Evolutionary conservation across 202 grass and related monocot species (phyloP).

Genomic region (Cymbopogon flexuosus): DNA sequence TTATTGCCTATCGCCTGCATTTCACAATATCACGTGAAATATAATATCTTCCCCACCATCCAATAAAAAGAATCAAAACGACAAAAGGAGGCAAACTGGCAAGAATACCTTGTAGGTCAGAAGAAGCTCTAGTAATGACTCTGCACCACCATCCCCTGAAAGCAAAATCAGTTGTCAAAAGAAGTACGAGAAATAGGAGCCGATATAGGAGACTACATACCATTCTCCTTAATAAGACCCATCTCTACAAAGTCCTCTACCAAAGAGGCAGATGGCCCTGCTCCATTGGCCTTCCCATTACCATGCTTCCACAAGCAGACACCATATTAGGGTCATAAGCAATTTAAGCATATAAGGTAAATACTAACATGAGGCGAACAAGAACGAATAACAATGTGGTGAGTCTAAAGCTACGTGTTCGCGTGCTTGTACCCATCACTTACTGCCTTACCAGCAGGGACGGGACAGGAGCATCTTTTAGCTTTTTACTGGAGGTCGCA

Average conservation of each 20-base stretch:
- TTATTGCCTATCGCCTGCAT: conserved; percentile 41
- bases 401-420: neutral
- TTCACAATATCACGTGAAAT: conserved; percentile 6
- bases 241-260: conserved; percentile 47
- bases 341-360: neutral
- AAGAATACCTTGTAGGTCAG: conserved; percentile 50
- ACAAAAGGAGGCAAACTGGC: neutral
- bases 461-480: neutral
- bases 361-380: neutral
- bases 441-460: conserved; percentile 2
- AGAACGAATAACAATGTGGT: neutral
- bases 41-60: neutral
- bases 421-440: neutral
- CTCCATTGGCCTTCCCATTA: conserved; percentile 18
- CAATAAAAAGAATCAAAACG: neutral
- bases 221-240: conserved; percentile 59
- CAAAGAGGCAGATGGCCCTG: conserved; percentile 27
- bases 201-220: conserved; percentile 1
- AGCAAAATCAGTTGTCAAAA: neutral
- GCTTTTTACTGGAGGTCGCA: neutral
- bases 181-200: neutral
- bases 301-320: conserved; percentile 18
- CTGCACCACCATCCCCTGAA: conserved; percentile 43
- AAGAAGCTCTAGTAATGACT: conserved; percentile 53
- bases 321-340: neutral